Percentiles rank a stretch among this genome's conserved stretches.
phyloP scores from a whole-genome alignment of 441 rosid species.

The Kokia cookei region DNA sequence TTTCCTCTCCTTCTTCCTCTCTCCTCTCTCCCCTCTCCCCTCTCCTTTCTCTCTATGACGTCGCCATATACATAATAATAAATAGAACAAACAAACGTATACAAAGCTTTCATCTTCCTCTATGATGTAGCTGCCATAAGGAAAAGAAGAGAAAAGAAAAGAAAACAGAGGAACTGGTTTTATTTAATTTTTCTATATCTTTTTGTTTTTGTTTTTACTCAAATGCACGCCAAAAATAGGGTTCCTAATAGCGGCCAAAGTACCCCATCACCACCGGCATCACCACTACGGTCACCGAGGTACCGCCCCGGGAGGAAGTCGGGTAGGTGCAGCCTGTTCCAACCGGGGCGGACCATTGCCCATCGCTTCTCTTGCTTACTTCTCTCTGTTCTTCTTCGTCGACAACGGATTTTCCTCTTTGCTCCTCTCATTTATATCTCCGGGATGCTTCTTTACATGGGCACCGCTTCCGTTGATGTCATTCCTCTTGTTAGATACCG shows the following conservation, averaged over 20 bases:
- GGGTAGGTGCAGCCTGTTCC: constrained; percentile 46
- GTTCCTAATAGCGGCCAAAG: constrained; percentile 86
- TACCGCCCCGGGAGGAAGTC: constrained; percentile 60
- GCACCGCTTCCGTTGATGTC: constrained; percentile 75
- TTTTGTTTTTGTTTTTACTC: background rate
- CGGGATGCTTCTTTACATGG: constrained; percentile 91
- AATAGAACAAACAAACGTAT: background rate
- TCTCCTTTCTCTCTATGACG: background rate
- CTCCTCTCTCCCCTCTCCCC: background rate
- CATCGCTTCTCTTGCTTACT: constrained; percentile 83
- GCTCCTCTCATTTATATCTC: constrained; percentile 85
- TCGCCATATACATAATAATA: background rate
- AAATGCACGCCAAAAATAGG: constrained; percentile 81
- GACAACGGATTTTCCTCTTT: constrained; percentile 85
- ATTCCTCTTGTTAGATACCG: constrained; percentile 51
- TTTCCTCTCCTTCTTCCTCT: background rate
- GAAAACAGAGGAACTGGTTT: background rate
- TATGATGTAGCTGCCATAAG: constrained; percentile 3
- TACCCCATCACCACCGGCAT: constrained; percentile 90
- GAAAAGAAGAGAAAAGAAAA: background rate
- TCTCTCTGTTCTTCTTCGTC: constrained; percentile 82
- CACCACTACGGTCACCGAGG: constrained; percentile 86
- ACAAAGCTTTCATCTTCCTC: background rate
- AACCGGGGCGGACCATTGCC: constrained; percentile 49
- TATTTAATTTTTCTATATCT: background rate